phyloP scores from a whole-genome alignment of 2,329 filamentous ascomycete species.

The Colletotrichum sublineola region DNA sequence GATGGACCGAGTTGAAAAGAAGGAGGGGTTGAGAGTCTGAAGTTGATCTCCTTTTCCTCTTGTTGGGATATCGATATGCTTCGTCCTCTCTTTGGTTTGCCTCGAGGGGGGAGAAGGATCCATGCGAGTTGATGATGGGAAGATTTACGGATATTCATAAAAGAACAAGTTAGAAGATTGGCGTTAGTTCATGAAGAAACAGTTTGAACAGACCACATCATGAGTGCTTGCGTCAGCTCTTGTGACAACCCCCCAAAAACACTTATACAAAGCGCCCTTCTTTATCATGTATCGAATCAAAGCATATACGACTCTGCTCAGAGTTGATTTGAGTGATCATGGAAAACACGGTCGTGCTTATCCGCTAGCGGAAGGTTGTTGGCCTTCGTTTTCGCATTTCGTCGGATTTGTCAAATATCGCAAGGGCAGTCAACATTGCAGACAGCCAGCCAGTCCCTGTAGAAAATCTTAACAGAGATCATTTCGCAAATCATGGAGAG shows the following conservation, averaged over 20 bases:
- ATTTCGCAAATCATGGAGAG: not conserved
- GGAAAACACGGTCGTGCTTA: not conserved
- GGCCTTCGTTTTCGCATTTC: not conserved
- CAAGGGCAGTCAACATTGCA: not conserved
- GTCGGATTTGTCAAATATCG: not conserved
- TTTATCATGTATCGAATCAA: not conserved
- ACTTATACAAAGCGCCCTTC: not conserved
- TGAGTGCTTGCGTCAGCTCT: not conserved
- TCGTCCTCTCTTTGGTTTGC: not conserved
- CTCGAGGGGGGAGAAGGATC: no score
- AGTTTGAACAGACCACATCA: not conserved
- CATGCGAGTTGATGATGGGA: not conserved
- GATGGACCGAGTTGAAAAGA: not conserved
- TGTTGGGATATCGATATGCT: not conserved
- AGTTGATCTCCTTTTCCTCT: not conserved
- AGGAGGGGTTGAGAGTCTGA: not conserved
- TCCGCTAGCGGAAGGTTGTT: not conserved
- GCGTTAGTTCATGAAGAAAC: not conserved
- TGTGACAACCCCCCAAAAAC: not conserved
- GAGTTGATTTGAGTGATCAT: not conserved
- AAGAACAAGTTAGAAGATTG: not conserved
- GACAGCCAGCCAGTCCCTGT: not conserved
- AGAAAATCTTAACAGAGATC: not conserved
- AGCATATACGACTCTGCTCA: not conserved
- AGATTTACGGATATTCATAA: not conserved